Evolutionary conservation across 129 eudicot genomes (phyloP).

Genomic region (Flaveria ramosissima): DNA sequence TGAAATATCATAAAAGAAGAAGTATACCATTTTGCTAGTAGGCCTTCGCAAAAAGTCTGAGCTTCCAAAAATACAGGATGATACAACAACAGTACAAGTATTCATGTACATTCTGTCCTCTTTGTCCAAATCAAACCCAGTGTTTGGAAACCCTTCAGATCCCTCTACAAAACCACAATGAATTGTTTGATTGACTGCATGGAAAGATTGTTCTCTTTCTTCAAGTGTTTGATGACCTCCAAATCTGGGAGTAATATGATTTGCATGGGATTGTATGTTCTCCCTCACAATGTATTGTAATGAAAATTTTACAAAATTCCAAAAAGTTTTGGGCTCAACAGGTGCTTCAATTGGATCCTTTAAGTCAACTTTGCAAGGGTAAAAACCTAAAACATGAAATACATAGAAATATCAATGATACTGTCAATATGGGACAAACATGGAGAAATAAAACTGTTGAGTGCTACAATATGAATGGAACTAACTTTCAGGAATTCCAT

Average conservation of each 20-base stretch:
- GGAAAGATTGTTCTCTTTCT: conserved; percentile 79
- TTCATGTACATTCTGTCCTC: conserved; percentile 66
- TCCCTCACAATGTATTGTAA: conserved; percentile 58
- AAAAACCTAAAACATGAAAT: conserved; percentile 27
- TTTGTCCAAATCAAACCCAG: conserved; percentile 79
- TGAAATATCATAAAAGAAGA: neutral
- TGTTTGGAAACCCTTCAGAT: conserved; percentile 57
- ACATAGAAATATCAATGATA: neutral
- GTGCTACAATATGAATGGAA: neutral
- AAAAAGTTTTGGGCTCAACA: conserved; percentile 58
- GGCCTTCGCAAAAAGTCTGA: conserved; percentile 96
- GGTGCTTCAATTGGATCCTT: conserved; percentile 51
- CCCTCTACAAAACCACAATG: conserved; percentile 97
- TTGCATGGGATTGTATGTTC: conserved; percentile 32
- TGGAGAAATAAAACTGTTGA: neutral
- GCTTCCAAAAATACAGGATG: conserved; percentile 98
- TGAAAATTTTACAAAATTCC: conserved; percentile 60
- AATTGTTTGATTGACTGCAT: conserved; percentile 67
- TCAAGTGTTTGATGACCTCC: conserved; percentile 92
- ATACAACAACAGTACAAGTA: conserved; percentile 70
- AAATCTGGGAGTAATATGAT: conserved; percentile 58
- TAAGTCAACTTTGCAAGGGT: conserved; percentile 77
- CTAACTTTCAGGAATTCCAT: neutral
- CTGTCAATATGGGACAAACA: neutral
- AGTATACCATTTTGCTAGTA: conserved; percentile 77